Base-by-base conservation (phyloP, 768 basidiomycete species). In the Lenzites betulinus region DNA sequence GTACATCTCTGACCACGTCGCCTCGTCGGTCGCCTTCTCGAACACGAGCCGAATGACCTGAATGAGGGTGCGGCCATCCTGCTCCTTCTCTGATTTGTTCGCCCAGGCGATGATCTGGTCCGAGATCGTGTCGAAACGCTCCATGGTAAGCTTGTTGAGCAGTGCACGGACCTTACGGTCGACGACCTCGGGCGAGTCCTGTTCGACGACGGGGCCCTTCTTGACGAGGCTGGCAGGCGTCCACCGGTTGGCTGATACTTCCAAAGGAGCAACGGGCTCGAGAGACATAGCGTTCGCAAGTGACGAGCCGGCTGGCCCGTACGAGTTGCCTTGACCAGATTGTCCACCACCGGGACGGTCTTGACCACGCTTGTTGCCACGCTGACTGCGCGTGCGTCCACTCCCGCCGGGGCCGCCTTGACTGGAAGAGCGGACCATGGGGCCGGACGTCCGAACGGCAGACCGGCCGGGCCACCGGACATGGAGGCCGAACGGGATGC, bases 1-100 rank as follows among this genome's bases (percentile, higher is more conserved):
- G 73, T 99, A 98, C 93, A 98, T 98, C 79, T 93, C 90, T 2
- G 93, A 95, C 90, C 93, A 96, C 12, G 89, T 86, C 43, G 93
- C 93, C 73, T 97, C 95, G 73, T 97, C 95, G 7, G 93, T 97
- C 11, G 95, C 95, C 81, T 95, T 97, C 75, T 97, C 96, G 74
- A 97, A 98, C 33, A 98, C 92, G 53, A 97, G 88, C 59, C 89
- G 86, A 74, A 97, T 98, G 72, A 98, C 96, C 68, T 95, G 92
- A 67, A 96, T 96, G 62, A 98, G 85, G 3, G 95, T 96, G 65
- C 90, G 86, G 2, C 95, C 94, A 70, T 98, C 93, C 71, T 86
- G 91, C 81, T 98, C 94, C 69, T 89, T 84, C 78, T 89, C 88
- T 4, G 90, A 92, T 77, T 85, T 92, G 83, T 98, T 96, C 30